Evolutionary conservation across 164 flowering plant genomes (phyloP), one percentile per base, ranked within the genome.

Genomic region (Annona squamosa): DNA sequence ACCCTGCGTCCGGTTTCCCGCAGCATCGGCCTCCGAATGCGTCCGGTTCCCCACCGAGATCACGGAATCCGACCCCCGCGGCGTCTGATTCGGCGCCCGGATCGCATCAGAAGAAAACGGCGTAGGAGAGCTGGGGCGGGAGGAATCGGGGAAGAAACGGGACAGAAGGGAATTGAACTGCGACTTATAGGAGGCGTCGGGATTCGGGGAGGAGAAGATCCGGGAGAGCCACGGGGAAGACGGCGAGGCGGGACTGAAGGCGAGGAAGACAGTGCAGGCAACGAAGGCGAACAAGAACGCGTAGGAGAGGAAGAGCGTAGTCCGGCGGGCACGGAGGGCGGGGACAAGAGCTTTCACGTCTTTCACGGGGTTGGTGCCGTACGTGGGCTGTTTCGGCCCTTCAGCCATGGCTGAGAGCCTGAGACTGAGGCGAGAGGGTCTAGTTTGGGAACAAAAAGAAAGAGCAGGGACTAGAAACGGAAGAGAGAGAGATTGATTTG

Each of bases 171-270:
- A 85, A 67, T 89, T 72, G 59, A 82, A 81, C 3, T 82, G 85
- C 73, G 92, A 88, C 79, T 86, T 67, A 43, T 56, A n/a, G 64
- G 79, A 18, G 52, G 82, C 0, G 7, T 82, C 41, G 19, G 68
- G n/a, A 52, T 52, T 52, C 3, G 76, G 10, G 19, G 70, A 7
- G 59, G 66, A 59, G 75, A 87, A 90, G 74, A 89, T 73, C 81
- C 81, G 87, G 48, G 78, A n/a, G 79, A 86, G 82, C 87, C 85
- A 86, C 6, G 91, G 90, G 43, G 92, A 81, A 9, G 93, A 75
- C 78, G 78, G 78, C 0, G 84, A 63, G 65, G 90, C 84, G 66
- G 98, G 92, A 73, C 48, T 81, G 69, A 90, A 87, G 65, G 92
- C 91, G 0, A 93, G 65, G 75, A 89, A 86, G 19, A 77, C 80